These are phyloP conservation scores for Serpula lacrymans DNA, from an alignment of 768 basidiomycete species.

Conservation along the genomic window DNA sequence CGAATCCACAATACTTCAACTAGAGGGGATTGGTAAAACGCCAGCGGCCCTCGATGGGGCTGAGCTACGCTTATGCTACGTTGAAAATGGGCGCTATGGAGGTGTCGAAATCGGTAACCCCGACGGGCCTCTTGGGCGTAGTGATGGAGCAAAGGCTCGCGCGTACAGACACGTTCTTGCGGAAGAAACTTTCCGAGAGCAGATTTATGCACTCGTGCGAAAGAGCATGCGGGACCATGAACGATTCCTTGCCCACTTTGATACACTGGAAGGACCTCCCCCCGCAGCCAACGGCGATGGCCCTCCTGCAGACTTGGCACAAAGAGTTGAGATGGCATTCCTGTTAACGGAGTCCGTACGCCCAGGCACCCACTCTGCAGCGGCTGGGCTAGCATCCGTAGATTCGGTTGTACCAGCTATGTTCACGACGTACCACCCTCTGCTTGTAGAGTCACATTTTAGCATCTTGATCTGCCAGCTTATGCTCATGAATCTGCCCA, in stretches of 20 bases:
- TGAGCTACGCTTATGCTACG: constrained; percentile 73
- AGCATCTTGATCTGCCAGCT: constrained; percentile 71
- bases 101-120: constrained; percentile 82
- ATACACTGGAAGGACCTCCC: constrained; percentile 54
- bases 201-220: constrained; percentile 55
- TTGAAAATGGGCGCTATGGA: constrained; percentile 76
- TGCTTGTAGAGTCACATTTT: constrained; percentile 85
- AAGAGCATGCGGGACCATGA: constrained; percentile 85
- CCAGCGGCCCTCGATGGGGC: constrained; percentile 57
- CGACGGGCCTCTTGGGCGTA: constrained; percentile 68
- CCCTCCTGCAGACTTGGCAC: constrained; percentile 40
- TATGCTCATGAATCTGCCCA: constrained; percentile 72
- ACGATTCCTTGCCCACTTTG: constrained; percentile 79
- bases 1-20: constrained; percentile 63
- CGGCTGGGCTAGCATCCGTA: constrained; percentile 36
- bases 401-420: constrained; percentile 40
- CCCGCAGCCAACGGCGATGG: constrained; percentile 9
- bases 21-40: constrained; percentile 66
- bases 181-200: constrained; percentile 54
- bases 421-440: constrained; percentile 88
- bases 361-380: constrained; percentile 48
- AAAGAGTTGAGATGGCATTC: constrained; percentile 64
- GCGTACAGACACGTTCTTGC: constrained; percentile 64
- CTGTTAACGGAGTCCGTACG: constrained; percentile 64
- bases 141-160: constrained; percentile 52